Evolutionary conservation across 352 stramenopile species (phyloP).

Genomic region (Phytophthora ohioensis): DNA sequence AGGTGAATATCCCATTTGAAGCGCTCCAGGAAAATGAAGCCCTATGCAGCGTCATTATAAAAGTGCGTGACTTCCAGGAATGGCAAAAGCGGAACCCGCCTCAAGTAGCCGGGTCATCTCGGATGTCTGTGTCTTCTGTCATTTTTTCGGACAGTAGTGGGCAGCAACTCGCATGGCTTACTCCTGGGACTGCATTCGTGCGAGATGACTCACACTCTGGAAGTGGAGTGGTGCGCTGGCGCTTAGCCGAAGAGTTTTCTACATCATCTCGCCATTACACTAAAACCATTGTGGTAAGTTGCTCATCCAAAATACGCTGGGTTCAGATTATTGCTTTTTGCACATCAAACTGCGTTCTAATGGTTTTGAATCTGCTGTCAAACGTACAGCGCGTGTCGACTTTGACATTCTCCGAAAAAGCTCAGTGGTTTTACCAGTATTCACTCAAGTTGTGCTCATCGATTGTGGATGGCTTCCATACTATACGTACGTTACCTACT

Average conservation of each 20-base stretch:
- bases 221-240: constrained; percentile 25
- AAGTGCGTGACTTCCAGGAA: constrained; percentile 42
- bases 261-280: constrained; percentile 40
- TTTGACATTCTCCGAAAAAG: constrained; percentile 66
- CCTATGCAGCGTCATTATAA: constrained; percentile 46
- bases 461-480: constrained; percentile 64
- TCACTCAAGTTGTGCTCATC: constrained; percentile 66
- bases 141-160: constrained; percentile 36
- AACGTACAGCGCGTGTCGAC: constrained; percentile 45
- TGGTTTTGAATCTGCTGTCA: background rate
- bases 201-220: constrained; percentile 37
- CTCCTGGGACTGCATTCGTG: constrained; percentile 42
- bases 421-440: constrained; percentile 76
- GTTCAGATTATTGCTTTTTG: background rate
- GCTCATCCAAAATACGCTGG: background rate
- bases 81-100: constrained; percentile 29
- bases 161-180: constrained; percentile 42
- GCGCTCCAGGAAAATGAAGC: constrained; percentile 36
- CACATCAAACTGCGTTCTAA: background rate
- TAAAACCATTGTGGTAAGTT: constrained; percentile 37
- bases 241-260: constrained; percentile 39
- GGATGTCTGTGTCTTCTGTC: constrained; percentile 40
- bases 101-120: constrained; percentile 17
- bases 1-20: constrained; percentile 49
- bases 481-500: constrained; percentile 57